Conservation (phyloP, 495 filamentous ascomycete species). For the Hypoxylon cercidicola region DNA sequence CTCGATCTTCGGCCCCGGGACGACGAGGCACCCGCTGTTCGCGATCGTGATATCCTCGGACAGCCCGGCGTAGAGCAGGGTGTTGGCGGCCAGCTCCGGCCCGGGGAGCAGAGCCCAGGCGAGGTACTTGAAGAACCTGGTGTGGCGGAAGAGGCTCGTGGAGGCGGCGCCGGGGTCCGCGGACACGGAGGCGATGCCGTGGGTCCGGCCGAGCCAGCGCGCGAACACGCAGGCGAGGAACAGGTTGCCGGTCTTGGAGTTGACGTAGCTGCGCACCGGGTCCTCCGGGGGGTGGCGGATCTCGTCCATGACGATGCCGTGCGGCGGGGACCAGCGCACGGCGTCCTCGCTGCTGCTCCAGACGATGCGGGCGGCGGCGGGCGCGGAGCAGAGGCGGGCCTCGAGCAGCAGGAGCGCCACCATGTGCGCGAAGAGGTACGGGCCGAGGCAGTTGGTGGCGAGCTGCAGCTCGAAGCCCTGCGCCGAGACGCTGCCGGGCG, state of each 20-base stretch:
- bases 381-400: slow-evolving; percentile 14
- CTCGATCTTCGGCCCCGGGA: slow-evolving; percentile 54
- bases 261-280: slow-evolving; percentile 47
- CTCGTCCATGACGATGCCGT: slow-evolving; percentile 47
- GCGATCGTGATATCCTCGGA: slow-evolving; percentile 48
- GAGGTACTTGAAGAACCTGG: slow-evolving; percentile 25
- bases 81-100: slow-evolving; percentile 52
- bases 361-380: slow-evolving; percentile 46
- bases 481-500: slow-evolving; percentile 43
- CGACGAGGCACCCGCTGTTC: slow-evolving; percentile 52
- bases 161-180: slow-evolving; percentile 56
- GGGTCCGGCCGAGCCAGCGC: slow-evolving; percentile 26
- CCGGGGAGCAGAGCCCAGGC: slow-evolving; percentile 45
- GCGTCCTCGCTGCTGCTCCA: slow-evolving; percentile 48
- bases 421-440: slow-evolving; percentile 51
- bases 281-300: slow-evolving; percentile 40
- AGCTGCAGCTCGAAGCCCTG: slow-evolving; percentile 53
- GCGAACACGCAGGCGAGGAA: slow-evolving; percentile 50
- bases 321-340: slow-evolving; percentile 40
- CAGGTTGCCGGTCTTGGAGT: slow-evolving; percentile 54
- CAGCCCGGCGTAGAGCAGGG: slow-evolving; percentile 56
- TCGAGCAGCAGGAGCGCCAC: slow-evolving; percentile 49
- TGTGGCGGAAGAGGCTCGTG: slow-evolving; percentile 45
- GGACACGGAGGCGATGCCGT: slow-evolving; percentile 50
- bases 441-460: slow-evolving; percentile 50